Conservation (phyloP, 116 monocot genomes). For the Cymodocea nodosa region DNA sequence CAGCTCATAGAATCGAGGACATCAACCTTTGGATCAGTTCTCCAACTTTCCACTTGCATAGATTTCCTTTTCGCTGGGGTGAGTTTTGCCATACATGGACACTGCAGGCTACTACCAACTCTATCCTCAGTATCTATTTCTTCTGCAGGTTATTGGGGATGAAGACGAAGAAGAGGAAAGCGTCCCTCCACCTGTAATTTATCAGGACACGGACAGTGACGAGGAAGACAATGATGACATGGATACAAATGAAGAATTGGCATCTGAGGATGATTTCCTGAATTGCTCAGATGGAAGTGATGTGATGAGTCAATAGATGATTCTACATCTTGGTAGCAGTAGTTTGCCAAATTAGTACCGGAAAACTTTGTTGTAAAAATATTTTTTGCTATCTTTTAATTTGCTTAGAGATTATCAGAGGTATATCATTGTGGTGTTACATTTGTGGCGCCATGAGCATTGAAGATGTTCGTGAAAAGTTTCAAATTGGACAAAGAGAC, state of each 20-base stretch:
- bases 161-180: constrained; percentile 42
- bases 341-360: background rate
- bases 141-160: constrained; percentile 24
- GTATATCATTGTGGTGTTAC: too few relatives aligned
- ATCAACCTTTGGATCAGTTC: constrained; percentile 52
- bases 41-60: constrained; percentile 51
- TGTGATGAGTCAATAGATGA: constrained; percentile 29
- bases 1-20: constrained; percentile 76
- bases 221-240: constrained; percentile 40
- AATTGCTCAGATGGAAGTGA: constrained; percentile 51
- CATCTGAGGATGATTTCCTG: constrained; percentile 28
- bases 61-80: constrained; percentile 51
- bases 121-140: background rate
- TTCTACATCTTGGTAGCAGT: too few relatives aligned
- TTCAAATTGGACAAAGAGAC: too few relatives aligned
- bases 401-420: background rate
- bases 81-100: constrained; percentile 3
- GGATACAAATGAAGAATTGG: constrained; percentile 43
- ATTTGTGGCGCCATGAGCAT: too few relatives aligned
- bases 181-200: constrained; percentile 30
- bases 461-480: too few relatives aligned
- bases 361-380: background rate
- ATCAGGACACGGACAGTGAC: constrained; percentile 64
- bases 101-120: background rate
- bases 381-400: background rate